Conservation (phyloP, 495 filamentous ascomycete species). For the Xylaria sp. region DNA sequence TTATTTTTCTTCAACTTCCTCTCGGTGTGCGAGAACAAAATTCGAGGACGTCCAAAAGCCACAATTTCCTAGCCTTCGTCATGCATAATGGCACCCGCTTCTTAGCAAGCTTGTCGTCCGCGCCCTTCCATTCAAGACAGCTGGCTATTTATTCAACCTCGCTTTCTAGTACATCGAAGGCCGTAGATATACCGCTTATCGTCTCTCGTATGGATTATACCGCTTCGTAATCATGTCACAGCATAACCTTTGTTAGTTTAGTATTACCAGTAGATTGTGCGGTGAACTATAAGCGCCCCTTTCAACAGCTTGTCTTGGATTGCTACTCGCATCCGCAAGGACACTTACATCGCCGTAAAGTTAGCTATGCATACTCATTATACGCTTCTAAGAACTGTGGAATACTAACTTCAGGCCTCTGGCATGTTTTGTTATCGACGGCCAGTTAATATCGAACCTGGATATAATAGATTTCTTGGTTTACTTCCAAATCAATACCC, state of each 20-base stretch:
- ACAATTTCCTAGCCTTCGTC: neutral
- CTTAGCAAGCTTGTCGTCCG: neutral
- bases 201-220: neutral
- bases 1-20: neutral
- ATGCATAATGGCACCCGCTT: neutral
- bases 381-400: neutral
- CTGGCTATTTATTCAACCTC: neutral
- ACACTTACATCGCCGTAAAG: neutral
- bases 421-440: neutral
- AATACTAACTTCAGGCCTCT: neutral
- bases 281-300: neutral
- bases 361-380: neutral
- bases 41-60: neutral
- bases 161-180: neutral
- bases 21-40: slow-evolving; percentile 3
- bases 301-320: neutral
- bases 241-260: neutral
- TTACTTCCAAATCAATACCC: neutral
- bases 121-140: neutral
- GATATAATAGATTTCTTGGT: neutral
- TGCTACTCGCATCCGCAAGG: neutral
- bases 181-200: neutral
- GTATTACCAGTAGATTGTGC: neutral
- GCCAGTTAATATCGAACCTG: neutral
- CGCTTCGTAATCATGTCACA: neutral